Evolutionary conservation across 1,284 basidiomycete genomes (phyloP).

Genomic region (Leccinum subrobustum): DNA sequence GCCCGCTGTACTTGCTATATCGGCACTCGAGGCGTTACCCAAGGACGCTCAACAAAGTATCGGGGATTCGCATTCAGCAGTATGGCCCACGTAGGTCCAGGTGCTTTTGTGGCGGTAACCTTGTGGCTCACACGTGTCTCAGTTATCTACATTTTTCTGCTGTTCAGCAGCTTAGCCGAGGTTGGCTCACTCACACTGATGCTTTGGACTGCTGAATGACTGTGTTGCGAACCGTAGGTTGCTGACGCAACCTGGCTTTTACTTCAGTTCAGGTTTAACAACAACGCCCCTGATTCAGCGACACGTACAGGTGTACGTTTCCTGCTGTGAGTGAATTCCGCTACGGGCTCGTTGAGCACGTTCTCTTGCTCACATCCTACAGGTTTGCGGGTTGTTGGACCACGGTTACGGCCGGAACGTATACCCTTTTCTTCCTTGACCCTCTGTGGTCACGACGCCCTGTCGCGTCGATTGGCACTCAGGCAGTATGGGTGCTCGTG

Average conservation of each 20-base stretch:
- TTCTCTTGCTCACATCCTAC: constrained; percentile 11
- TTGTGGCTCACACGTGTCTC: constrained; percentile 28
- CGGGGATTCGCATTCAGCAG: constrained; percentile 43
- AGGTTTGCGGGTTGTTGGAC: constrained; percentile 63
- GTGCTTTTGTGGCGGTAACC: constrained; percentile 4
- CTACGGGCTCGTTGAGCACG: background rate
- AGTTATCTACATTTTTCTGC: constrained; percentile 51
- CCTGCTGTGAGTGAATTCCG: constrained; percentile 41
- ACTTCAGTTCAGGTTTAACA: constrained; percentile 48
- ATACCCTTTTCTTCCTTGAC: constrained; percentile 54
- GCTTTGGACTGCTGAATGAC: constrained; percentile 7
- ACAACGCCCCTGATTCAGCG: constrained; percentile 45
- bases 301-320: constrained; percentile 42
- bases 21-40: constrained; percentile 44
- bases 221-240: constrained; percentile 35
- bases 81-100: constrained; percentile 49
- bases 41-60: constrained; percentile 47
- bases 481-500: constrained; percentile 50
- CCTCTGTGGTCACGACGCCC: constrained; percentile 51
- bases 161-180: constrained; percentile 47
- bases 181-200: constrained; percentile 29
- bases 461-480: constrained; percentile 53
- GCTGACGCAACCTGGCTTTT: constrained; percentile 55
- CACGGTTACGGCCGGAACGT: constrained; percentile 45
- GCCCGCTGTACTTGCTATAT: constrained; percentile 46